Evolutionary conservation across 208 protist genomes (phyloP).

Genomic region (Crithidia bombi): DNA sequence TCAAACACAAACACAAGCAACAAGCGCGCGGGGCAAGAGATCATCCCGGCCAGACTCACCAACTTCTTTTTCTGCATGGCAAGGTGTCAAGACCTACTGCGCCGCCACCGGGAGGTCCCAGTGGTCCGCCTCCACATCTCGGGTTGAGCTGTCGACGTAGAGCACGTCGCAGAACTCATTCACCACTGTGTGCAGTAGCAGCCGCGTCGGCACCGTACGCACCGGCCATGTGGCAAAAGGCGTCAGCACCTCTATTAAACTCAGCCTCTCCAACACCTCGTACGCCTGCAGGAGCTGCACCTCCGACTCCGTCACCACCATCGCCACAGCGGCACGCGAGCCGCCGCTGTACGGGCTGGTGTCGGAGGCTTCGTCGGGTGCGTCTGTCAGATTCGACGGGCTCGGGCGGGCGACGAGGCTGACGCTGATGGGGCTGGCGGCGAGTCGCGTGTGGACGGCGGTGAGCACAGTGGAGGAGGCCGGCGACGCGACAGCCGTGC

Average conservation of each 20-base stretch:
- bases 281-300: conserved; percentile 62
- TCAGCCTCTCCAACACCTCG: conserved; percentile 61
- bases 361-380: conserved; percentile 6
- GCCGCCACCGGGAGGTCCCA: conserved; percentile 26
- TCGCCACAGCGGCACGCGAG: conserved; percentile 13
- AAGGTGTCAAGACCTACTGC: too few relatives aligned
- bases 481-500: not conserved
- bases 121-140: conserved; percentile 16
- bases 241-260: conserved; percentile 47
- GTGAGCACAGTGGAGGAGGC: conserved; percentile 16
- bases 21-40: too few relatives aligned
- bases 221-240: conserved; percentile 58
- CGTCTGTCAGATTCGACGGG: conserved; percentile 3
- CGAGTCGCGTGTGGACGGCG: conserved; percentile 25
- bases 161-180: conserved; percentile 87
- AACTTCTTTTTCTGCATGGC: too few relatives aligned
- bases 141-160: conserved; percentile 34
- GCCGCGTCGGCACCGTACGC: conserved; percentile 57
- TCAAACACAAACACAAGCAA: too few relatives aligned
- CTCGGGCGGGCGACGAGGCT: conserved; percentile 5
- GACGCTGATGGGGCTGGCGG: not conserved
- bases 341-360: conserved; percentile 29
- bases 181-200: conserved; percentile 80
- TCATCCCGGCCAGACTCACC: too few relatives aligned
- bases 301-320: conserved; percentile 37